Conservation (phyloP, 371 early-diverging fungal species). For the Homolaphlyctis polyrhiza region DNA sequence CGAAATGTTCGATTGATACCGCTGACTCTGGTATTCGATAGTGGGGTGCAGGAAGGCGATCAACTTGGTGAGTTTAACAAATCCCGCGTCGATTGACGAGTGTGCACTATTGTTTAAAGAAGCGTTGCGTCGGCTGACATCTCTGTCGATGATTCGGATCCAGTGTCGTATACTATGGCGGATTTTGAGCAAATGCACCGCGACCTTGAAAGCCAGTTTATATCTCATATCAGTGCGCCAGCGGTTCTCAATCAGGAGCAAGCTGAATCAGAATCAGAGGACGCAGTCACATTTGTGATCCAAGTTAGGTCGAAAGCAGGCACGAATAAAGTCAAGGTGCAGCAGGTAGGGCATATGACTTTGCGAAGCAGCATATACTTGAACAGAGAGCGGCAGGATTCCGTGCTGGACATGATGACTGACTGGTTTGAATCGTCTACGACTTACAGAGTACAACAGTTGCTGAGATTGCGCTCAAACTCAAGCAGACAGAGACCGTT, state of each 20-base stretch:
- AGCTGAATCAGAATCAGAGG: not conserved
- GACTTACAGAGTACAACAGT: constrained; percentile 1
- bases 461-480: not conserved
- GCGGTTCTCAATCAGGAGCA: not conserved
- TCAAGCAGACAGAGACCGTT: not conserved
- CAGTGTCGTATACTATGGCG: not conserved
- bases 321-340: not conserved
- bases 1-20: not conserved
- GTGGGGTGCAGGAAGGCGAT: not conserved
- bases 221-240: not conserved
- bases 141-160: not conserved
- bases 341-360: not conserved
- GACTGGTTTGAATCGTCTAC: too few relatives aligned
- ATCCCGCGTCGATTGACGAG: not conserved
- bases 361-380: not conserved
- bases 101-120: too few relatives aligned
- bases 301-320: not conserved
- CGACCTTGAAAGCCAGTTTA: not conserved
- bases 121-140: not conserved
- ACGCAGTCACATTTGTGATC: not conserved
- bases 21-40: not conserved
- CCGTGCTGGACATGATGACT: not conserved
- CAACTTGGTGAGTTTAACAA: not conserved
- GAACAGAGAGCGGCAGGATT: not conserved
- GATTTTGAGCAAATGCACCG: not conserved